A percentile compares a stretch with the other conserved stretches of the same genome.
phyloP scores from a whole-genome alignment of 495 filamentous ascomycete species.

The Diplogelasinospora grovesii region DNA sequence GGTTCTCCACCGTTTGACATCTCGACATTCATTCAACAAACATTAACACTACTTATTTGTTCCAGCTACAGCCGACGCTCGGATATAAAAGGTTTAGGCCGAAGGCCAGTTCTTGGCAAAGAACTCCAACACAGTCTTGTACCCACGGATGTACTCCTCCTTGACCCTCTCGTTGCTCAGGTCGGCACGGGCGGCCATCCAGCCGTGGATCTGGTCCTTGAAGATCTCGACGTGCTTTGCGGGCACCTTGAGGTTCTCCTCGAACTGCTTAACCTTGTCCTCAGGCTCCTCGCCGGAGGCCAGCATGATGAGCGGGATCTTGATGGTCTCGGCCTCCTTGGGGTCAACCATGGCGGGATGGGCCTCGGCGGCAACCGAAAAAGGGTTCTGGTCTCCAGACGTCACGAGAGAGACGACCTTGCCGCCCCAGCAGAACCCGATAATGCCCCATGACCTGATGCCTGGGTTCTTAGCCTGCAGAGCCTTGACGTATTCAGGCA shows the following conservation, averaged over 20 bases:
- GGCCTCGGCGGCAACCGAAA: conserved; percentile 61
- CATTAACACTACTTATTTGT: too few species aligned
- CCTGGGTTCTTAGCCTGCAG: conserved; percentile 47
- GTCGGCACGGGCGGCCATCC: conserved; percentile 77
- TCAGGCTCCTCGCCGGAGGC: conserved; percentile 61
- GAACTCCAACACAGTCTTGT: conserved; percentile 66
- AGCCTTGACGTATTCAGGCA: conserved; percentile 56
- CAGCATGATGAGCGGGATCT: conserved; percentile 57
- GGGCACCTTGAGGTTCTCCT: conserved; percentile 55
- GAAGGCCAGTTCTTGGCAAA: conserved; percentile 62
- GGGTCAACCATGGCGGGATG: conserved; percentile 91
- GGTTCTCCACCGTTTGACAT: too few species aligned
- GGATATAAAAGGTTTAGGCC: conserved; percentile 11
- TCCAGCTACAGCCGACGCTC: too few species aligned
- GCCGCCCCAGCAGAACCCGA: conserved; percentile 97
- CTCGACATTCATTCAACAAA: too few species aligned
- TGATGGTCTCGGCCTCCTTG: conserved; percentile 59
- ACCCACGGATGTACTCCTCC: conserved; percentile 74
- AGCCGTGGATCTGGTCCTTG: conserved; percentile 77
- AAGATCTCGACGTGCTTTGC: conserved; percentile 81
- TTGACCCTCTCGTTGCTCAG: conserved; percentile 59
- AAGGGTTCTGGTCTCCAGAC: conserved; percentile 52
- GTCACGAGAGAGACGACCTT: conserved; percentile 59
- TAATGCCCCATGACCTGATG: conserved; percentile 71
- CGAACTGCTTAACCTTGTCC: conserved; percentile 65